Evolutionary conservation across 768 basidiomycete genomes (phyloP), one percentile per base, ranked within the genome.

Genomic region (Sarcomyxa edulis): DNA sequence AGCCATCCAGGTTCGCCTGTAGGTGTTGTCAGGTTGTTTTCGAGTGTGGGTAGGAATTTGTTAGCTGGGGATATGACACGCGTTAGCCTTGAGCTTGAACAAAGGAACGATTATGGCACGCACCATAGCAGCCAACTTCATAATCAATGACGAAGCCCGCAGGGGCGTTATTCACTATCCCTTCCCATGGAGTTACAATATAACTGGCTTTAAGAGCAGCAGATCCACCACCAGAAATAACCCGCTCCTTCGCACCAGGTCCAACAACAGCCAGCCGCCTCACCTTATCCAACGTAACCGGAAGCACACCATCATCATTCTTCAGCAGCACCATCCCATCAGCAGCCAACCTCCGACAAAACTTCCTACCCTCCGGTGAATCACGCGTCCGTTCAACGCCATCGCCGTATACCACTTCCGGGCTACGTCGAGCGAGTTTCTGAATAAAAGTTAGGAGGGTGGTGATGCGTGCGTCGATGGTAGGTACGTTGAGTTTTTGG

Each of bases 1-100:
- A 66, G 56, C 81, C 84, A 84, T 15, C 83, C 82, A 3, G 64
- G n/a, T n/a, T n/a, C n/a, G n/a, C n/a, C n/a, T n/a, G n/a, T n/a
- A n/a, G 42, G 32, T 27, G 59, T 60, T 35, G 54, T 59, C 35
- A 81, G 65, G 38, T 63, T 64, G 16, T 68, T 57, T 45, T 75
- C 69, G 35, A 78, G 57, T 6, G 72, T 43, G 3, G 78, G 78
- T 18, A 78, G 60, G 52, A 61, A 76, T 45, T 67, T 71, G 46
- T 74, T n/a, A n/a, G n/a, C n/a, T n/a, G n/a, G n/a, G n/a, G n/a
- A n/a, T n/a, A n/a, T n/a, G n/a, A n/a, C n/a, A n/a, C n/a, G n/a
- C n/a, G n/a, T n/a, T n/a, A n/a, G n/a, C n/a, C n/a, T n/a, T n/a
- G n/a, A n/a, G n/a, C n/a, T n/a, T n/a, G n/a, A n/a, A n/a, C n/a